Evolutionary conservation across 371 early-diverging fungal species (phyloP), one percentile per base, ranked within the genome.

Genomic region (Caulochytrium protostelioides): DNA sequence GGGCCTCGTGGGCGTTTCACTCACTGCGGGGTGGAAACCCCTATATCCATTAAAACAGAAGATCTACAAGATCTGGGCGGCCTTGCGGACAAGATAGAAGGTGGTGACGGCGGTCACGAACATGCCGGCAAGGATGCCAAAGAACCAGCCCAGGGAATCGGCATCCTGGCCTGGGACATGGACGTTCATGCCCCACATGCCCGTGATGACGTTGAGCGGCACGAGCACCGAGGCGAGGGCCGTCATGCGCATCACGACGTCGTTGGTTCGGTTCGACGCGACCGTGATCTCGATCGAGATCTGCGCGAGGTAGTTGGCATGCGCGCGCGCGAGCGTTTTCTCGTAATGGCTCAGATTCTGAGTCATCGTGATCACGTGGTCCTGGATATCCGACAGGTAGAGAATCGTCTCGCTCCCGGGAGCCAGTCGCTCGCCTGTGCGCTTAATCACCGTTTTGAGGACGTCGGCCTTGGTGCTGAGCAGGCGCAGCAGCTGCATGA

Each of bases 221-320:
- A 95, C 71, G 16, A 95, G 55, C n/a, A 95, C 71, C 38, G 76
- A 73, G 6, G 89, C 94, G 35, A 90, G 47, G 8, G 83, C 81
- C 12, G 92, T 90, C 50, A 95, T 58, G 32, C 76, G 77, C 27
- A 83, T 78, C 9, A 90, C 71, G 0, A 85, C 79, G 31, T 80
- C 82, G 43, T 86, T 85, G 2, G 87, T 86, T 35, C 74, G 54
- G 50, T 87, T 87, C 23, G 82, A 8, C 18, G 32, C 38, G n/a
- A 15, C 81, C 6, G 91, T 95, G 49, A 94, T 77, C 52, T 92
- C 94, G 26, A 95, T 83, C 2, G 78, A 77, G 23, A 94, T 91
- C 42, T 89, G 87, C 1, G 94, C 97, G 37, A 95, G 57, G 42
- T 95, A 94, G 43, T 90, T 94, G 9, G 79, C 72, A 49, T 95